Evolutionary conservation across 2,329 filamentous ascomycete genomes (phyloP), one percentile per base, ranked within the genome.

Genomic region (Fusarium fracticaudum): DNA sequence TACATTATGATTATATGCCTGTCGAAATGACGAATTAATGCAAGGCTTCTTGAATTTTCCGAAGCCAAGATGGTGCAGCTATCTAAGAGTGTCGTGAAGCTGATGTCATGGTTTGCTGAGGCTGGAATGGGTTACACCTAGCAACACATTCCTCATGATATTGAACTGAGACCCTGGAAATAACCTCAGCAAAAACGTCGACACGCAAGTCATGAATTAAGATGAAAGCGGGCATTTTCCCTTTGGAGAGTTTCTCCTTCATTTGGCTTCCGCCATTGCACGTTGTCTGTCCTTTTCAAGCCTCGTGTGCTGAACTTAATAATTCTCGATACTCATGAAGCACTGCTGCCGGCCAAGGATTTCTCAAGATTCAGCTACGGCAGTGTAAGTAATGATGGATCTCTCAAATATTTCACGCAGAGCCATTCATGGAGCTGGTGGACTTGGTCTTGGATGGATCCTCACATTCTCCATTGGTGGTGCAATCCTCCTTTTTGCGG

Each of bases 391-490:
- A 67, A 69, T 47, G 37, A 76, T 74, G 76, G 48, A 50, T 24
- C 22, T 48, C 9, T 55, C 58, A 22, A 62, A 48, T 35, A 50
- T 62, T 45, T 50, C 57, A 17, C 61, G 29, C 31, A 73, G 73
- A 60, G 60, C 62, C 24, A 62, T 63, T 41, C 41, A n/a, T 18
- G 40, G 64, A 40, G 61, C 58, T 12, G 60, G 71, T 17, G 76
- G 76, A 13, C 71, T 84, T 41, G 79, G 80, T 14, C 64, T 85
- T 18, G 81, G 81, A n/a, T 82, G 81, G 78, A 70, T 86, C 22
- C 80, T 88, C 40, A 83, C 83, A 61, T 85, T 89, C 61, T 84
- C 84, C 18, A 72, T 90, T 33, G 84, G 84, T 38, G 86, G 86
- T n/a, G 85, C 85, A 22, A 75, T 86, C 5, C 60, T 87, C 12